These are phyloP conservation scores for Berberis thunbergii DNA, from an alignment of 164 flowering plant genomes.

Conservation along the genomic window DNA sequence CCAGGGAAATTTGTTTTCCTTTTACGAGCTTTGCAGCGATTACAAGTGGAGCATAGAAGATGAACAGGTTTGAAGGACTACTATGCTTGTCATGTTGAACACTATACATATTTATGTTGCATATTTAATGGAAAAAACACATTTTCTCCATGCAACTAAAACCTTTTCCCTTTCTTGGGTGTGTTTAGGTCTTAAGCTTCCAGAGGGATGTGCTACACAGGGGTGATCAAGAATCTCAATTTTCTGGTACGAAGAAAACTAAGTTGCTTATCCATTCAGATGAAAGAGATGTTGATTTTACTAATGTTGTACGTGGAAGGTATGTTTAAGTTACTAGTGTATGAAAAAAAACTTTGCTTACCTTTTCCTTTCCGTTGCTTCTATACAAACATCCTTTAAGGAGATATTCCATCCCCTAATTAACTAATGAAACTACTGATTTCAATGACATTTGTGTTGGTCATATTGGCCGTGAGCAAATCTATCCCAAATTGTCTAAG, in stretches of 20 bases:
- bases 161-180: background rate
- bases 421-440: no score
- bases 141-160: background rate
- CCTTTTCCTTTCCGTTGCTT: background rate
- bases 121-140: background rate
- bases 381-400: no score
- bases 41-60: conserved; percentile 75
- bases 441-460: no score
- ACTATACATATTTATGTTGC: background rate
- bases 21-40: conserved; percentile 78
- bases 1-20: conserved; percentile 83
- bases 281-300: conserved; percentile 33
- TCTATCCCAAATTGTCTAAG: no score
- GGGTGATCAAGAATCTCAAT: conserved; percentile 6
- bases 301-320: conserved; percentile 57
- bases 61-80: conserved; percentile 41
- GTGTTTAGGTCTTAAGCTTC: conserved; percentile 52
- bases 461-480: no score
- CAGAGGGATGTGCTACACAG: conserved; percentile 12
- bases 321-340: conserved; percentile 9
- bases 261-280: conserved; percentile 13
- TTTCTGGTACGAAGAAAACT: conserved; percentile 13
- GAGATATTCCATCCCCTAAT: no score
- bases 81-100: background rate
- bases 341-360: background rate